Percentiles rank a stretch among this genome's conserved stretches.
Evolutionary conservation across 2,329 filamentous ascomycete species (phyloP).

Genomic region (Phaeosphaeria sp.): DNA sequence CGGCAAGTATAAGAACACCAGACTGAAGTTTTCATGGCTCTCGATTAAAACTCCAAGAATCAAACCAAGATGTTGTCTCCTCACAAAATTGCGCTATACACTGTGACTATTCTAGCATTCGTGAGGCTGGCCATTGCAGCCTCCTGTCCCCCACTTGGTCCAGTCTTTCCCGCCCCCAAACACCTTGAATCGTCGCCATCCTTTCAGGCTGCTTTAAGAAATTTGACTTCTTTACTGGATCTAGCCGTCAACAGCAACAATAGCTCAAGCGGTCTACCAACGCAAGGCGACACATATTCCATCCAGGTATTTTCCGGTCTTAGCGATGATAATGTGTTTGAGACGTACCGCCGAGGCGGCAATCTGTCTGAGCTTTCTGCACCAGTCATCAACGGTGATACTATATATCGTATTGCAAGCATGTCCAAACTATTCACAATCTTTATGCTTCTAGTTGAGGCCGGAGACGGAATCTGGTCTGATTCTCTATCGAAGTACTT

Average conservation of each 20-base stretch:
- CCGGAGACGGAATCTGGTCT: not conserved
- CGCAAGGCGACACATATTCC: not conserved
- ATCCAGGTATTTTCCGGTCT: not conserved
- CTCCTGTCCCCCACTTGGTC: not conserved
- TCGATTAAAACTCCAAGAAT: not conserved
- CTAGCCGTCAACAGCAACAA: not conserved
- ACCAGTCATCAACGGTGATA: not conserved
- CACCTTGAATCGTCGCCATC: not conserved
- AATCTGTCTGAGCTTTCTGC: not conserved
- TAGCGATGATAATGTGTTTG: not conserved
- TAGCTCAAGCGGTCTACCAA: not conserved
- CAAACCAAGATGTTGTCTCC: not conserved
- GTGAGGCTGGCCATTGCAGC: not conserved
- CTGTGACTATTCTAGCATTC: not conserved
- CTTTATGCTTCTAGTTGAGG: not conserved
- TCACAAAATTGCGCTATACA: not conserved
- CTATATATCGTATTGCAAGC: not conserved
- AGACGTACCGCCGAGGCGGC: not conserved
- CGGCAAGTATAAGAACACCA: not conserved
- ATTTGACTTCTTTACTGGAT: not conserved
- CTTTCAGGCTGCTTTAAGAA: not conserved
- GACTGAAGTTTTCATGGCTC: not conserved
- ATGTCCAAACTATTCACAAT: not conserved
- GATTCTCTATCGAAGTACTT: not conserved
- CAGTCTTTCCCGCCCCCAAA: not conserved